Conservation (phyloP, 148 eudicot species). For the Heliamphora exappendiculata region DNA sequence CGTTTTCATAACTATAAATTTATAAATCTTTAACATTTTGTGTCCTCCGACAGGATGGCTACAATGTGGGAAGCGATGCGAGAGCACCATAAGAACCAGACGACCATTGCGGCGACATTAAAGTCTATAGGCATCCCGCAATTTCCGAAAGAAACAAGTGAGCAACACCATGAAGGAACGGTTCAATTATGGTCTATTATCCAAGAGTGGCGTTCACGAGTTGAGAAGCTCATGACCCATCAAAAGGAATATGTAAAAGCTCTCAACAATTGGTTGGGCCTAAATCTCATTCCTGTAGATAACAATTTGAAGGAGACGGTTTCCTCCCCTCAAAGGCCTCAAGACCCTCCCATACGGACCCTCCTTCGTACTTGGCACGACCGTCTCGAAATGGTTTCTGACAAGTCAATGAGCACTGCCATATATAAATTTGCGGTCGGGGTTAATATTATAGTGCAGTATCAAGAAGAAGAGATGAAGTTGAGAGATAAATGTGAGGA, state of each 20-base stretch:
- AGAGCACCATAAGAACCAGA: slow-evolving; percentile 52
- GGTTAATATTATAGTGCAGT: slow-evolving; percentile 47
- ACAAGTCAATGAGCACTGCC: slow-evolving; percentile 58
- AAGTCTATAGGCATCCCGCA: slow-evolving; percentile 45
- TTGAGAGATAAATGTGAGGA: slow-evolving; percentile 58
- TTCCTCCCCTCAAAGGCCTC: slow-evolving; percentile 63
- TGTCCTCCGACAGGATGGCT: slow-evolving; percentile 58
- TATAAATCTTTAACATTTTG: no score
- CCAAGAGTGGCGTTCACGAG: slow-evolving; percentile 57
- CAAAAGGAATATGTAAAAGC: slow-evolving; percentile 70
- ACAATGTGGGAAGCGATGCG: slow-evolving; percentile 82
- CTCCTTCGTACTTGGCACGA: slow-evolving; percentile 77
- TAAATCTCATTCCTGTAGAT: slow-evolving; percentile 82
- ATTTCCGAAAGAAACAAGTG: slow-evolving; percentile 65
- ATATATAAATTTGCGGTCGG: slow-evolving; percentile 60
- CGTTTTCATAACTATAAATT: no score
- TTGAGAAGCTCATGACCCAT: slow-evolving; percentile 52
- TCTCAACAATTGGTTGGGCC: slow-evolving; percentile 70
- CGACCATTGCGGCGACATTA: slow-evolving; percentile 36
- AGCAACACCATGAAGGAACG: slow-evolving; percentile 71
- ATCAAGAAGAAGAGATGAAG: slow-evolving; percentile 67
- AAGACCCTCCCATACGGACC: slow-evolving; percentile 60
- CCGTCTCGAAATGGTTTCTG: slow-evolving; percentile 65
- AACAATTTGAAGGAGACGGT: slow-evolving; percentile 76
- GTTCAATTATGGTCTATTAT: slow-evolving; percentile 52